Conservation (phyloP, 2,329 filamentous ascomycete species). For the Phaeosphaeriaceae sp. region DNA sequence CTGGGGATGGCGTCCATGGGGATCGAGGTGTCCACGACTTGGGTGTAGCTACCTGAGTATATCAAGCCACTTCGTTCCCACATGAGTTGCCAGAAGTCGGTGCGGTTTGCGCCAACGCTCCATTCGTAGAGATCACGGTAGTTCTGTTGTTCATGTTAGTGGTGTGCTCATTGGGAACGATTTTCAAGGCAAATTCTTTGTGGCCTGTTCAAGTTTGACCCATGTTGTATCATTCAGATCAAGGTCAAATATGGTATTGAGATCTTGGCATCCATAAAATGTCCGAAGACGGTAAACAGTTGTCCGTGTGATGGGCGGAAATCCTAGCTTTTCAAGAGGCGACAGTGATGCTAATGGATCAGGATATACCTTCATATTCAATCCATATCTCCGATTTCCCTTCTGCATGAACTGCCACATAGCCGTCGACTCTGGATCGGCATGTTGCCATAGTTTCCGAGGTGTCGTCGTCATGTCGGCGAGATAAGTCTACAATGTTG, state of each 20-base stretch:
- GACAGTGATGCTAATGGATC: neutral
- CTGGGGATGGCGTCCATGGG: constrained; percentile 74
- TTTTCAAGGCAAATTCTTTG: neutral
- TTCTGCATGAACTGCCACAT: constrained; percentile 61
- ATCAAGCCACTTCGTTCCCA: constrained; percentile 39
- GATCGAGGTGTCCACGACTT: constrained; percentile 71
- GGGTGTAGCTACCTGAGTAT: constrained; percentile 34
- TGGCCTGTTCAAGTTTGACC: neutral
- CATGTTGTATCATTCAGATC: neutral
- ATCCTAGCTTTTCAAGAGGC: too few relatives aligned
- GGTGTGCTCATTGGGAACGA: too few relatives aligned
- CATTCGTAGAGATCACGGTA: constrained; percentile 75
- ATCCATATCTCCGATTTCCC: constrained; percentile 64
- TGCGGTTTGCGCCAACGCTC: constrained; percentile 65
- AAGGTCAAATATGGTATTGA: too few relatives aligned
- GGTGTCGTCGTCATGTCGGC: constrained; percentile 31
- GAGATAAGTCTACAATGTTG: neutral
- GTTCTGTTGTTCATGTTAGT: constrained; percentile 51
- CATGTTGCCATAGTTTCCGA: constrained; percentile 57
- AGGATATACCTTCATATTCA: constrained; percentile 64
- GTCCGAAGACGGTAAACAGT: too few relatives aligned
- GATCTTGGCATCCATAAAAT: too few relatives aligned
- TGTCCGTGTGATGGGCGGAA: too few relatives aligned
- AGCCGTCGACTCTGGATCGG: constrained; percentile 50
- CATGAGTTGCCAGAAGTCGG: constrained; percentile 52